phyloP scores from a whole-genome alignment of 352 stramenopile species.

The Globisporangium takayamanum region DNA sequence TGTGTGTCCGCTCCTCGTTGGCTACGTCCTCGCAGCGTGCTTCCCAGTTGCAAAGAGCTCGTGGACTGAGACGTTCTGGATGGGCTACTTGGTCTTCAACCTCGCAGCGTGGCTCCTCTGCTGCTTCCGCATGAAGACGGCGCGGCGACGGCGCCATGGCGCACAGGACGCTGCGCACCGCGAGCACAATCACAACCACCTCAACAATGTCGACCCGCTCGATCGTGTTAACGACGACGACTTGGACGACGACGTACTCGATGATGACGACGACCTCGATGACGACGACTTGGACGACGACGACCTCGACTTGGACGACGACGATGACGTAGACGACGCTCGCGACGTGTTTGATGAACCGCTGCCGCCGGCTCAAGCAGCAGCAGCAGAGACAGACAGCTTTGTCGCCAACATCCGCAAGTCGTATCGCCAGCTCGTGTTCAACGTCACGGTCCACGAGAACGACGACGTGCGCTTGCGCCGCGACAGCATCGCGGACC shows the following conservation, averaged over 20 bases:
- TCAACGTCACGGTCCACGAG: conserved; percentile 69
- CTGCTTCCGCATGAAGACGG: conserved; percentile 50
- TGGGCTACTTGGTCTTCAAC: conserved; percentile 76
- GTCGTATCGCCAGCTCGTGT: conserved; percentile 62
- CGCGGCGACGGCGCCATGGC: conserved; percentile 30
- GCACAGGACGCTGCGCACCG: conserved; percentile 7
- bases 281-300: conserved; percentile 31
- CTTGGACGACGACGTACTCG: conserved; percentile 6
- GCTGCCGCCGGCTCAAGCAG: background rate
- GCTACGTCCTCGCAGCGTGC: conserved; percentile 47
- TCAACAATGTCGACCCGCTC: conserved; percentile 12
- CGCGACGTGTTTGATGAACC: conserved; percentile 7
- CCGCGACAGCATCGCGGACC: conserved; percentile 46
- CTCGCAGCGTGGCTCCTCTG: conserved; percentile 67
- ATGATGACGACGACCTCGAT: conserved; percentile 34
- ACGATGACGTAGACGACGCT: conserved; percentile 28
- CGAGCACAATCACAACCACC: conserved; percentile 14
- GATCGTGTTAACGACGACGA: conserved; percentile 15
- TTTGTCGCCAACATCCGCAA: conserved; percentile 53
- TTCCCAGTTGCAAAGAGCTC: conserved; percentile 39
- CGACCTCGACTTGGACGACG: conserved; percentile 31
- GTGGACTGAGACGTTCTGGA: conserved; percentile 59
- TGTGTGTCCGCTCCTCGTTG: conserved; percentile 63
- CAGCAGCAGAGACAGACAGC: conserved; percentile 19
- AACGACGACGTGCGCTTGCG: conserved; percentile 55